phyloP scores from a whole-genome alignment of 2,329 filamentous ascomycete species.

The Penicillium sp. region DNA sequence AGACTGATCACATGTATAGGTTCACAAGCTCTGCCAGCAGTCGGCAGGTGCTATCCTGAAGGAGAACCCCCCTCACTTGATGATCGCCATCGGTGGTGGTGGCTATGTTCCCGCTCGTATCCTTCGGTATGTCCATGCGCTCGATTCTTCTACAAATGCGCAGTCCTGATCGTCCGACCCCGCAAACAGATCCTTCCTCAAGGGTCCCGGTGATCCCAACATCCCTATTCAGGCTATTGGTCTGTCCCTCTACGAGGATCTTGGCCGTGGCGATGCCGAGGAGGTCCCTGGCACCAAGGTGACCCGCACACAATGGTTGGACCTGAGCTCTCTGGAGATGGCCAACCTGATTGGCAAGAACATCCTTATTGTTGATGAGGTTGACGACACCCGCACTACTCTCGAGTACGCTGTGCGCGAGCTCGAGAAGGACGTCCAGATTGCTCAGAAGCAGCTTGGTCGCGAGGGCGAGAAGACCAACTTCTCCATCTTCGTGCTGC shows the following conservation, averaged over 20 bases:
- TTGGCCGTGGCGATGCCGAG: conserved; percentile 62
- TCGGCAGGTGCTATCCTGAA: conserved; percentile 78
- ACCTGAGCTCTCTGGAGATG: conserved; percentile 83
- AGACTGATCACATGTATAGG: conserved; percentile 52
- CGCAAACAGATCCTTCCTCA: conserved; percentile 75
- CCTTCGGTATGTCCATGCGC: conserved; percentile 60
- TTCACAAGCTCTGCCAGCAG: conserved; percentile 95
- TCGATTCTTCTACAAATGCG: neutral
- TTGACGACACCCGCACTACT: conserved; percentile 92
- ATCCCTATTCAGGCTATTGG: conserved; percentile 99
- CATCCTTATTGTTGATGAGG: conserved; percentile 90
- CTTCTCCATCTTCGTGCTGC: conserved; percentile 93
- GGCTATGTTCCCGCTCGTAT: conserved; percentile 97
- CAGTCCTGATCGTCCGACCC: neutral
- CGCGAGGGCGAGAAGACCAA: conserved; percentile 71
- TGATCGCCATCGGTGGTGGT: conserved; percentile 97
- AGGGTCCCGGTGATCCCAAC: conserved; percentile 80
- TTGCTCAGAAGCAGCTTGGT: conserved; percentile 72
- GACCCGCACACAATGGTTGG: conserved; percentile 97
- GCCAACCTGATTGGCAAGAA: conserved; percentile 86
- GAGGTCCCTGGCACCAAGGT: conserved; percentile 90
- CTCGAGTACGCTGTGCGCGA: conserved; percentile 92
- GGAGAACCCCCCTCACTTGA: conserved; percentile 88
- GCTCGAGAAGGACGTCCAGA: conserved; percentile 89
- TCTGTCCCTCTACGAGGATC: conserved; percentile 90